Percentiles rank a stretch among this genome's conserved stretches.
These are phyloP conservation scores for Odontarrhena argentea DNA, from an alignment of 345 rosid species.

Conservation along the genomic window DNA sequence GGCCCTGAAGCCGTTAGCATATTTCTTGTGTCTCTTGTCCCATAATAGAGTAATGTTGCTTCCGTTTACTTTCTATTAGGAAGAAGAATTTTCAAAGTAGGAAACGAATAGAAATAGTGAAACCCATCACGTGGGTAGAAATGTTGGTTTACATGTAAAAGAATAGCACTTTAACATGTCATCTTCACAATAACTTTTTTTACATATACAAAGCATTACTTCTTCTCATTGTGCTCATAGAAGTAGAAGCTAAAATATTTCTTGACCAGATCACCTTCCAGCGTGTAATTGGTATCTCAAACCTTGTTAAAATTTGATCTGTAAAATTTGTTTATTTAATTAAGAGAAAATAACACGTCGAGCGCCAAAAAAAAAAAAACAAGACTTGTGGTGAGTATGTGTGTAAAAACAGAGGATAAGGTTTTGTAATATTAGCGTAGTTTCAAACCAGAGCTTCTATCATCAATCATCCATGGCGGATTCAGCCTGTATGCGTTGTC, in stretches of 20 bases:
- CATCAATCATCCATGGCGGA: constrained; percentile 39
- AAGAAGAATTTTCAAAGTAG: background rate
- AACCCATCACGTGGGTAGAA: constrained; percentile 15
- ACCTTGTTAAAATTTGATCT: background rate
- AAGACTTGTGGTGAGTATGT: constrained; percentile 20
- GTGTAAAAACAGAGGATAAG: constrained; percentile 26
- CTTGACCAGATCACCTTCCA: no score
- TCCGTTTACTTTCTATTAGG: constrained; percentile 6
- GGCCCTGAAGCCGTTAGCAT: constrained; percentile 53
- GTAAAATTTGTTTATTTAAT: background rate
- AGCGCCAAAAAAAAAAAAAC: constrained; percentile 5
- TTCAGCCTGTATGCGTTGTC: constrained; percentile 27
- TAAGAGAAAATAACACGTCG: constrained; percentile 29
- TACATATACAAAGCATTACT: background rate
- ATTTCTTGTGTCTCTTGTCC: constrained; percentile 5
- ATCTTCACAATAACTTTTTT: constrained; percentile 16
- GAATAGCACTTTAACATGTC: constrained; percentile 14
- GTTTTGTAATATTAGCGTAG: constrained; percentile 16
- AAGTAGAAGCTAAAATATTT: no score
- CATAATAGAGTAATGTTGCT: background rate
- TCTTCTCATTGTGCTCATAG: no score
- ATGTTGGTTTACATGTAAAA: constrained; percentile 9
- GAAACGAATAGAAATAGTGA: constrained; percentile 28
- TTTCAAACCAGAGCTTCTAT: constrained; percentile 19
- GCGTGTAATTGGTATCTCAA: no score